Base-by-base conservation (phyloP, 2,329 filamentous ascomycete genomes). In the Pochonia chlamydosporia region DNA sequence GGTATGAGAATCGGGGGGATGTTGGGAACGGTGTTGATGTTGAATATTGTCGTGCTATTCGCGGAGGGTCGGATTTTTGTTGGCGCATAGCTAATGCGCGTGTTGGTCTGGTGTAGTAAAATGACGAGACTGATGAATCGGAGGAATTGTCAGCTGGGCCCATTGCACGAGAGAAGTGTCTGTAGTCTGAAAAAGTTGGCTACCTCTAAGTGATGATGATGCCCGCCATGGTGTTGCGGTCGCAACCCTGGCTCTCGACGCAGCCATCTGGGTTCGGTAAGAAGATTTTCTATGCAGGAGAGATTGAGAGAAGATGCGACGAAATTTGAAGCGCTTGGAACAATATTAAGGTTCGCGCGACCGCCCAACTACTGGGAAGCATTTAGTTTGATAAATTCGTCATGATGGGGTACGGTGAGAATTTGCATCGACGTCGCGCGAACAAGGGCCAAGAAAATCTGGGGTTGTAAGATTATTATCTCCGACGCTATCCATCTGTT, bases 1-100 rank as follows among this genome's bases (percentile, higher is more conserved):
- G 76, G 63, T 89, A 90, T 44, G 78, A 79, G 60, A 88, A 79
- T 42, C 57, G 60, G 18, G 66, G 54, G 40, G 57, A 49, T 16
- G 54, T 31, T n/a, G 60, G 50, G 11, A 53, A 37, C 37, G 58
- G 52, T 37, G 59, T 56, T 44, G 61, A 40, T 13, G 43, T 24
- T 18, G 46, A 43, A 30, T 46, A 48, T 8, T 46, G n/a, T n/a
- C n/a, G 26, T 23, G 25, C 24, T 9, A 24, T 28, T 36, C 35
- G 40, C 16, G 47, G 26, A 21, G 24, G 5, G 14, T 41, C 28
- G 13, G 18, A 16, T 18, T 33, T 31, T 9, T n/a, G 28, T 18
- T 40, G 42, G 16, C 9, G 42, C 7, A 26, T 23, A 24, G 37
- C 35, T 14, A 18, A 20, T 11, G 14, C n/a, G 21, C 14, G 16